Evolutionary conservation across 306 rosid genomes (phyloP), one percentile per base, ranked within the genome.

Genomic region (Rosa multiflora): DNA sequence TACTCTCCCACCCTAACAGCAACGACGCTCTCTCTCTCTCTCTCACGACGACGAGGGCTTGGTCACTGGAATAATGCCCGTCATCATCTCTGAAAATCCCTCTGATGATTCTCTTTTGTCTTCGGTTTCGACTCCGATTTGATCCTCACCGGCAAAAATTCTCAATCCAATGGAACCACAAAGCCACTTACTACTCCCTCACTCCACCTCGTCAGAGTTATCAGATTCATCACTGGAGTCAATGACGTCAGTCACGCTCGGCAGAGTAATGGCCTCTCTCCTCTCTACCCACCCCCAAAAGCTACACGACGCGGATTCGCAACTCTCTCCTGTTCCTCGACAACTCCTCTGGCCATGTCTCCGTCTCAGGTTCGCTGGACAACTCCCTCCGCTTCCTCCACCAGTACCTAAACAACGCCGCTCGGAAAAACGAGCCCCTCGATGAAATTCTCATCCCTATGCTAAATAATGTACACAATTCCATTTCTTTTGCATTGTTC

Each of bases 361-460:
- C 64, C 63, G 37, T 52, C 13, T 51, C 78, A 10, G 68, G 5
- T 14, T 78, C 42, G 18, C 67, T 92, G 81, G 87, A 88, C 15
- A 89, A 91, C 74, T 88, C 97, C 2, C 97, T 94, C 51, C 82
- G 87, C 85, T 89, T 94, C 86, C 76, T 94, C 72, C 93, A 88
- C 90, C 85, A 84, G 77, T 91, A 85, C 80, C 87, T 88, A 13
- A 78, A 77, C 76, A 93, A 92, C 56, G 89, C 91, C 40, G 92
- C 79, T 43, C 83, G 77, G 23, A 80, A 80, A 58, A 62, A 81
- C 13, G 83, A 74, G 62, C 75, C 88, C 2, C 81, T 82, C 40
- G 88, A 86, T 76, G 92, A 85, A 69, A 44, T 92, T 51, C 90
- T 94, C 64, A 61, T 91, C 79, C 97, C 97, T 42, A 72, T 94